Conservation (phyloP, 2,329 filamentous ascomycete species). For the Stagonosporopsis chrysanthemi region DNA sequence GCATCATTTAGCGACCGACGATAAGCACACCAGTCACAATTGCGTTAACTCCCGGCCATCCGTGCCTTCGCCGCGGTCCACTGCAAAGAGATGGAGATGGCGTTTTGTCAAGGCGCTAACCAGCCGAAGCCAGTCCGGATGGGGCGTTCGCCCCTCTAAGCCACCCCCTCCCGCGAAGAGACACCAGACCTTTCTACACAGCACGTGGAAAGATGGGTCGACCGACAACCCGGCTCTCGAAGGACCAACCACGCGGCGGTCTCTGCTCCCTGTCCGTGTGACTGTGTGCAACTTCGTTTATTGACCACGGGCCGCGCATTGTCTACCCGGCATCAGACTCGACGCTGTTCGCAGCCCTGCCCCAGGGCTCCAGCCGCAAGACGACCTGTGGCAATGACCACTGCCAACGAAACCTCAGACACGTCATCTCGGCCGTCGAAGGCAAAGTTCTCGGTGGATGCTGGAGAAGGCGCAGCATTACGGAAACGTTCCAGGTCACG, state of each 20-base stretch:
- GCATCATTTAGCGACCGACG: not conserved
- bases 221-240: conserved; percentile 17
- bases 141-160: conserved; percentile 16
- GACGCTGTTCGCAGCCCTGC: conserved; percentile 18
- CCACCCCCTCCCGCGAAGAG: conserved; percentile 20
- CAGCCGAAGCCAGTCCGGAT: conserved; percentile 16
- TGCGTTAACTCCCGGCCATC: conserved; percentile 18
- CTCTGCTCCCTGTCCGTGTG: conserved; percentile 15
- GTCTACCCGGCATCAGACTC: conserved; percentile 9
- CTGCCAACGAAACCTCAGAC: conserved; percentile 13
- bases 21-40: conserved; percentile 17
- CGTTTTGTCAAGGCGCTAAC: conserved; percentile 16
- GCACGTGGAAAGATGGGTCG: conserved; percentile 21
- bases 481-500: conserved; percentile 18
- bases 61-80: conserved; percentile 14
- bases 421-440: conserved; percentile 15
- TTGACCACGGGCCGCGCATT: conserved; percentile 17
- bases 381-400: conserved; percentile 13
- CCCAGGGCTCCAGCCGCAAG: conserved; percentile 9
- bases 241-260: conserved; percentile 19
- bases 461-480: conserved; percentile 20
- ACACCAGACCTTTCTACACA: conserved; percentile 16
- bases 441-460: conserved; percentile 10
- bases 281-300: conserved; percentile 17
- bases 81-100: conserved; percentile 14